A percentile compares a stretch with the other conserved stretches of the same genome.
Conservation (phyloP, 306 rosid genomes). For the Ormosia semicastrata region DNA sequence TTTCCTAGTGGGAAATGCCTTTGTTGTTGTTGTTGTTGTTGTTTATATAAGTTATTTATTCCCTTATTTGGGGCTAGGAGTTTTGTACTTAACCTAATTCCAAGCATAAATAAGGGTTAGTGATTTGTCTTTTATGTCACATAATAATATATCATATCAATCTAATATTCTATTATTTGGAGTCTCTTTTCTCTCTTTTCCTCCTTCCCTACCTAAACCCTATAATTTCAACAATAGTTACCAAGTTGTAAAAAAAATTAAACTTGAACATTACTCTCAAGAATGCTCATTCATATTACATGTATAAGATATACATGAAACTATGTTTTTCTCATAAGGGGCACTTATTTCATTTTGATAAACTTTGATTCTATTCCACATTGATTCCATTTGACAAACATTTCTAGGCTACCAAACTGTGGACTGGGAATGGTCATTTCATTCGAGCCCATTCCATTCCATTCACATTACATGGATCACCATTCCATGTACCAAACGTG, state of each 20-base stretch:
- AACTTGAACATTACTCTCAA: background rate
- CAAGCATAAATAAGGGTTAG: background rate
- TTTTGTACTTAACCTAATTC: too few species aligned
- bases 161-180: background rate
- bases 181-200: background rate
- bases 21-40: too few species aligned
- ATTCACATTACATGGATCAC: constrained; percentile 17
- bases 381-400: background rate
- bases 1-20: background rate
- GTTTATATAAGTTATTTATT: too few species aligned
- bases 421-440: background rate
- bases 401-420: background rate
- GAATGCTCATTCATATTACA: background rate
- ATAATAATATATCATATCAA: background rate
- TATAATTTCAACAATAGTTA: too few species aligned
- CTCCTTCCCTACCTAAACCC: too few species aligned
- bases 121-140: background rate
- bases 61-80: background rate
- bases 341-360: background rate
- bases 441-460: constrained; percentile 18
- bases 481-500: background rate
- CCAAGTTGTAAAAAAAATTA: background rate
- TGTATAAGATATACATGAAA: background rate
- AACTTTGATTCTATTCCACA: background rate
- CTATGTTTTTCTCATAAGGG: background rate